Base-by-base conservation (phyloP, 805 yeast species). In the baker's yeast (Saccharomyces cerevisiae) region DNA sequence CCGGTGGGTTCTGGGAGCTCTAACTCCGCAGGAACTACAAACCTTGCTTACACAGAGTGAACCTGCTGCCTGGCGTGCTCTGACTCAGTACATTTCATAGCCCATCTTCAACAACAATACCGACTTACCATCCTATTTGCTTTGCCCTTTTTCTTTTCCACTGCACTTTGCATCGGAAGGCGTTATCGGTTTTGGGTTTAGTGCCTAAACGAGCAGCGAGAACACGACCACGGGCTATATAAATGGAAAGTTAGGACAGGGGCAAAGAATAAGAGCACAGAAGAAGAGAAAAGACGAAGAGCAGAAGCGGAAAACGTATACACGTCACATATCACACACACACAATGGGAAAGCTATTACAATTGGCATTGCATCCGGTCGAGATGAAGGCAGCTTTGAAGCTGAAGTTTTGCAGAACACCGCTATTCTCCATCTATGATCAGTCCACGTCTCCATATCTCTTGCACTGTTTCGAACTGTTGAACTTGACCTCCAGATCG, bases 401-500 rank as follows among this genome's bases (percentile, higher is more conserved):
- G 60, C 72, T 84, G 71, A 75, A 75, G 58, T 73, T 62, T 55
- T 80, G 84, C 71, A 79, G 87, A 63, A 71, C 76, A 57, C 74
- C 81, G 2, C 60, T 76, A 28, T 81, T 78, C 66, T 82, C 86
- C 2, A 68, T 79, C 21, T 76, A 77, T 48, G 70, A 69, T 9
- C 55, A 70, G 4, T 60, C 54, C 5, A 81, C 74, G 52, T 54
- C 79, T 0, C 71, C 73, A n/a, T 71, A 78, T 17, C 72, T 85
- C 60, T 71, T 68, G 56, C 74, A 79, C 69, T 89, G 97, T 69
- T 89, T 83, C 67, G 77, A 80, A 56, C 74, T 89, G 56, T 75
- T 94, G 56, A 72, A 74, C 31, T 54, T 72, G 55, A 87, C 98
- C 0, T 91, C 97, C 14, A 80, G 99, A 59, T 89, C 97, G 3